Evolutionary conservation across 306 rosid genomes (phyloP), one percentile per base, ranked within the genome.

Genomic region (Leucaena leucocephala): DNA sequence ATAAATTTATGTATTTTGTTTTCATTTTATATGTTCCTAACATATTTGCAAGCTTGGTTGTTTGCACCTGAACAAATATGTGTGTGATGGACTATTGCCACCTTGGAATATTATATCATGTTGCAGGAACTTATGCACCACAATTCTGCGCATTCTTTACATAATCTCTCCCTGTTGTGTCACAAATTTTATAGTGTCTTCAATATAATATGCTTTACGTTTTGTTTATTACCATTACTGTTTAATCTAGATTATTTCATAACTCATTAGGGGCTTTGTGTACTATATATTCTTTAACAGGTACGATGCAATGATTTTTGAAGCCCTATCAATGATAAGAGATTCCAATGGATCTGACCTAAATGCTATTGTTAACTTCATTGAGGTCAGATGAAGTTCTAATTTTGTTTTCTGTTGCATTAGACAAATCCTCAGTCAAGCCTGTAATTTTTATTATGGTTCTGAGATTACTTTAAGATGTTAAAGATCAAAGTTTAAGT

Each of bases 281-380:
- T 68, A 40, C n/a, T 45, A 54, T 69, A 42, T 42, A 1, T 27
- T 72, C 78, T 68, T 82, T 38, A 57, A 50, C 91, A 94, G 98
- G 90, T 90, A 87, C 64, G 76, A 84, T 81, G 62, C 90, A 9
- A 78, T 90, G 96, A 80, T 94, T 85, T 87, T 89, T 73, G 97
- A 94, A 80, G 98, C 97, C 65, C 85, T 94, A 54, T 70, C 87
- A 62, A 54, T 92, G 3, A 35, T 89, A 27, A 27, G 27, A 66
- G 94, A 92, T 83, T 49, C 80, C 38, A 84, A 89, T 82, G 98
- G 97, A 52, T 87, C 92, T 58, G 97, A 92, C 74, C 39, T 87
- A 35, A 88, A 82, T 89, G 89, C 91, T 77, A 94, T 94, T 75
- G 79, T 84, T 65, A 78, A 72, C 82, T 94, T 82, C 81, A 89